Evolutionary conservation across 345 rosid genomes (phyloP), one percentile per base, ranked within the genome.

Genomic region (Euphorbia pulcherrima): DNA sequence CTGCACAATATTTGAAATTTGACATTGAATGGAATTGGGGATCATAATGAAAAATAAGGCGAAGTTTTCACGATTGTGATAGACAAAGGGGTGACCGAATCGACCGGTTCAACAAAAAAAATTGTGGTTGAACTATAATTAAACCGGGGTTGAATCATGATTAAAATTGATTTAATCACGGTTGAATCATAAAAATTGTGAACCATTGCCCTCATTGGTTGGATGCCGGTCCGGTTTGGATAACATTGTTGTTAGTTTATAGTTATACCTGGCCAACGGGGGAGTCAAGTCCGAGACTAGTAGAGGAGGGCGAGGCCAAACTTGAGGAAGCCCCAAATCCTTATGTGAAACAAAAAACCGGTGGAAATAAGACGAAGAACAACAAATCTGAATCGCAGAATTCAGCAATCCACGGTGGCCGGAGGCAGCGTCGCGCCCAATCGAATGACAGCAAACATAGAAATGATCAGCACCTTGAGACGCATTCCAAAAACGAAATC

Each of bases 361-460:
- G 65, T 78, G 82, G 75, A 80, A 80, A 55, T 80, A 83, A 56
- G 79, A 80, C 17, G 83, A 80, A 54, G 79, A 73, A 66, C 86
- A 80, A 37, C 82, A 54, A 9, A 83, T 74, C 69, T 80, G 84
- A 59, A 83, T 59, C 30, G 80, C 84, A 59, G 76, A 71, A 60
- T 71, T 73, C 39, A 28, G 77, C 78, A 83, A 56, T 13, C 48
- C 62, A 13, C 46, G 62, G 64, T 75, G 68, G 72, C 41, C 68
- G 23, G 84, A 74, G 4, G 80, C 75, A 2, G 80, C 86, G 10
- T 65, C 51, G 28, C 84, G 55, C 62, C 79, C 80, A 33, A 80
- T 75, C 8, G 86, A 83, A 71, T 80, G 84, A 44, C 83, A 78
- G 67, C 68, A 75, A 0, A 72, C 80, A 48, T 74, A 83, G 75